These are phyloP conservation scores for Prosopis cineraria DNA, from an alignment of 306 rosid genomes.

Conservation along the genomic window DNA sequence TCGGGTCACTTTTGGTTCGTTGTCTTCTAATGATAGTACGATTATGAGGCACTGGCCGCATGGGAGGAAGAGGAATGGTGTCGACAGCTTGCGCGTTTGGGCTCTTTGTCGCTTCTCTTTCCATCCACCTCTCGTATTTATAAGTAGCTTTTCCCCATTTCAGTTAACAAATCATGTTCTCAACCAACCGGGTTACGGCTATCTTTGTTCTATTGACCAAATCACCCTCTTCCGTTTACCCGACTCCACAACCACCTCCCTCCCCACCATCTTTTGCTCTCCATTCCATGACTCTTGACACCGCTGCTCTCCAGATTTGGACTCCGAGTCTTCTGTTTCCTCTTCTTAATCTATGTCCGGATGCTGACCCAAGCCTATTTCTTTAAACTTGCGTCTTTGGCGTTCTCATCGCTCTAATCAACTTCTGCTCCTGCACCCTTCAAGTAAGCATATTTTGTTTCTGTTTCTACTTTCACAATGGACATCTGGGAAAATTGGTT, in stretches of 20 bases:
- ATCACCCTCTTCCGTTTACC: constrained; percentile 33
- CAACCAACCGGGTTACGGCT: constrained; percentile 4
- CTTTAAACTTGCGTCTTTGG: not conserved
- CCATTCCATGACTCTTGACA: constrained; percentile 22
- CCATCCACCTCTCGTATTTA: not conserved
- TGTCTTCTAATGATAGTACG: no score
- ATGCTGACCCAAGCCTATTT: constrained; percentile 1
- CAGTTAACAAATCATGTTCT: constrained; percentile 41
- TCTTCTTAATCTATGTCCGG: constrained; percentile 6
- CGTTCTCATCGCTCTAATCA: constrained; percentile 17
- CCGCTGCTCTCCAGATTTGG: constrained; percentile 13
- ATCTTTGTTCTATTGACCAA: constrained; percentile 14
- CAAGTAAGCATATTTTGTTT: not conserved
- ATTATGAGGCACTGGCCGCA: no score
- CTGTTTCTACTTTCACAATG: constrained; percentile 13
- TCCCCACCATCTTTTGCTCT: constrained; percentile 37
- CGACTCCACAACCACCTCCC: constrained; percentile 22
- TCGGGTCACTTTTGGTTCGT: no score
- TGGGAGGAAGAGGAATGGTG: constrained; percentile 33
- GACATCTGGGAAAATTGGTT: constrained; percentile 44
- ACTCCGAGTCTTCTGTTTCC: constrained; percentile 27
- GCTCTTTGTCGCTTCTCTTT: not conserved
- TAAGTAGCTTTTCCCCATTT: not conserved
- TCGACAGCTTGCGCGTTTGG: not conserved
- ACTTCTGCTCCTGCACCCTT: not conserved